Conservation (phyloP, 2,329 filamentous ascomycete species). For the Penicillium carneum region DNA sequence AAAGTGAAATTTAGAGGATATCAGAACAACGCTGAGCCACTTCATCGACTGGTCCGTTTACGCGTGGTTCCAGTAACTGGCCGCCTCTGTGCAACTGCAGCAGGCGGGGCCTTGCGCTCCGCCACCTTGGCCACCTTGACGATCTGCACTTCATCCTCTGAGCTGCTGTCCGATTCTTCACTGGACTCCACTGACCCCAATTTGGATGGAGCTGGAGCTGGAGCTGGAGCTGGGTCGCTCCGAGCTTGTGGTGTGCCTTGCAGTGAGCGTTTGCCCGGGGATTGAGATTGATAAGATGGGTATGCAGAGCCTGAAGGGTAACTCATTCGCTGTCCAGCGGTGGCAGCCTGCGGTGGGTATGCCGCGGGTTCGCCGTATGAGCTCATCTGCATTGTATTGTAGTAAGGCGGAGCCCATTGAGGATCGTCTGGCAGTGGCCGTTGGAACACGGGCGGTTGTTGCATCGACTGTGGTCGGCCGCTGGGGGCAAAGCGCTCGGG, state of each 20-base stretch:
- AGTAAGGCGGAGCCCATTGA: slow-evolving; percentile 53
- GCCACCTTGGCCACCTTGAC: slow-evolving; percentile 36
- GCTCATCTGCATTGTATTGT: slow-evolving; percentile 34
- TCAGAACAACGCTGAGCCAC: slow-evolving; percentile 22
- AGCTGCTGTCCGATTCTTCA: slow-evolving; percentile 34
- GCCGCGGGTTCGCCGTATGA: slow-evolving; percentile 43
- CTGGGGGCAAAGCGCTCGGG: slow-evolving; percentile 49
- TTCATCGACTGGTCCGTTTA: slow-evolving; percentile 37
- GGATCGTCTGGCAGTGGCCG: slow-evolving; percentile 60
- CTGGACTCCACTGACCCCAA: slow-evolving; percentile 31
- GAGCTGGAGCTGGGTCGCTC: not conserved
- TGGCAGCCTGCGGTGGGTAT: slow-evolving; percentile 42
- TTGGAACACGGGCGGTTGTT: slow-evolving; percentile 42
- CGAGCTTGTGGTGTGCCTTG: slow-evolving; percentile 25
- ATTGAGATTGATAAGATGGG: slow-evolving; percentile 32
- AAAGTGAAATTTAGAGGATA: slow-evolving; percentile 2
- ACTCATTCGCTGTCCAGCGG: slow-evolving; percentile 37
- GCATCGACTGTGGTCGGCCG: slow-evolving; percentile 46
- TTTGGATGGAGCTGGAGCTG: slow-evolving; percentile 14
- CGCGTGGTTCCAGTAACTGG: slow-evolving; percentile 31
- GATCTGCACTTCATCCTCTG: slow-evolving; percentile 44
- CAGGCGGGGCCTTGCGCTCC: slow-evolving; percentile 37
- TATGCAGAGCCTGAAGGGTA: slow-evolving; percentile 30
- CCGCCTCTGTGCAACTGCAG: slow-evolving; percentile 29
- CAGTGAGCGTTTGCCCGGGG: slow-evolving; percentile 30